Evolutionary conservation across 192 early-diverging fungal species (phyloP).

Genomic region (Linnemannia exigua): DNA sequence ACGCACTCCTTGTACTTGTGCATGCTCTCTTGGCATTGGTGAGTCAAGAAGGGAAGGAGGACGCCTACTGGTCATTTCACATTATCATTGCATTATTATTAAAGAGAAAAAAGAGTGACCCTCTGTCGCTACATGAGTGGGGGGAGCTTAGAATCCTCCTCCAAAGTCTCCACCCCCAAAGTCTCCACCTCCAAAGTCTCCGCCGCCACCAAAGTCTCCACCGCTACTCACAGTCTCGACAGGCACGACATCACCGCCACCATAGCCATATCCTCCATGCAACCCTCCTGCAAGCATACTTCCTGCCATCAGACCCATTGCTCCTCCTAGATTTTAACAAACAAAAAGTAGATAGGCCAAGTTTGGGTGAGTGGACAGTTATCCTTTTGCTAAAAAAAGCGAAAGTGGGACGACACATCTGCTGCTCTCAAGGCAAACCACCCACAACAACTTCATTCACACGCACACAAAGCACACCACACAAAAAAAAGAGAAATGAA

Average conservation of each 20-base stretch:
- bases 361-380: background rate
- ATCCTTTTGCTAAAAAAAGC: background rate
- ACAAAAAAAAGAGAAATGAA: background rate
- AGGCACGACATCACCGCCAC: constrained; percentile 22
- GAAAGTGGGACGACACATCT: background rate
- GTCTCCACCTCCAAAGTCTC: background rate
- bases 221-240: constrained; percentile 11
- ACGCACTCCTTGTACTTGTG: too few relatives aligned
- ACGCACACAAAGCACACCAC: background rate
- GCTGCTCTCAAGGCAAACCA: constrained; percentile 1
- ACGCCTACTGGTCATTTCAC: background rate
- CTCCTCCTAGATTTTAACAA: constrained; percentile 29
- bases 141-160: constrained; percentile 9
- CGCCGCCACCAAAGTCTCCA: constrained; percentile 28
- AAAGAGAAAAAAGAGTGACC: background rate
- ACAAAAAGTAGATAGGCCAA: background rate
- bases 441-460: background rate
- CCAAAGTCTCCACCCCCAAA: too few relatives aligned
- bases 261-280: constrained; percentile 10
- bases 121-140: background rate
- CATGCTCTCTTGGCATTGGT: background rate
- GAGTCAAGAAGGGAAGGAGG: background rate
- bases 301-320: constrained; percentile 42
- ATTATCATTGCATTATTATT: constrained; percentile 7
- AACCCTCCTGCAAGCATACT: constrained; percentile 29